Evolutionary conservation across 1,139 yeast genomes (phyloP).

Genomic region (Yamadazyma triangularis): DNA sequence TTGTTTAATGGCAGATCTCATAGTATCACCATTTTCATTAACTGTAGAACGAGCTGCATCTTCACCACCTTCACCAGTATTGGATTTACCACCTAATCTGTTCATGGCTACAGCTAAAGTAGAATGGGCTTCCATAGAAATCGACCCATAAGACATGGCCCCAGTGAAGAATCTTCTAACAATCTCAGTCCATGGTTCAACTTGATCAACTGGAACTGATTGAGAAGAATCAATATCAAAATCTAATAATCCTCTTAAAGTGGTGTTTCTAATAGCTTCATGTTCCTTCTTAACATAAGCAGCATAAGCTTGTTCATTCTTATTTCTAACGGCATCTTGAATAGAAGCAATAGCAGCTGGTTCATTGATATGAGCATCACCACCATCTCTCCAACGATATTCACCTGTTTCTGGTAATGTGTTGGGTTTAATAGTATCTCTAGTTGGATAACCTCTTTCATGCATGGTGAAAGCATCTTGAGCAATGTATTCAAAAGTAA

Average conservation of each 20-base stretch:
- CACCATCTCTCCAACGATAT: conserved; percentile 98
- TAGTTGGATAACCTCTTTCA: conserved; percentile 83
- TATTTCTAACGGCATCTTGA: conserved; percentile 96
- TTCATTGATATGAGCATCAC: conserved; percentile 90
- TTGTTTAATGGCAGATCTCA: conserved; percentile 97
- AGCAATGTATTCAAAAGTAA: conserved; percentile 91
- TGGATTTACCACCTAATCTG: conserved; percentile 94
- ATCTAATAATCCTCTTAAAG: conserved; percentile 89
- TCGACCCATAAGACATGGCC: conserved; percentile 99
- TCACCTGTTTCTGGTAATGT: conserved; percentile 95
- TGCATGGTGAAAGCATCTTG: conserved; percentile 94
- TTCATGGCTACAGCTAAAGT: conserved; percentile 98
- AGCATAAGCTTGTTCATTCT: conserved; percentile 88
- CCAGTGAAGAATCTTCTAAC: conserved; percentile 97
- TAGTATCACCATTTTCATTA: conserved; percentile 85
- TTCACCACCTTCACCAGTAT: conserved; percentile 99
- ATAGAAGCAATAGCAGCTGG: conserved; percentile 93
- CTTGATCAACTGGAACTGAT: conserved; percentile 92
- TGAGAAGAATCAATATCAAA: conserved; percentile 70
- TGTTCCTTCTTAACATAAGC: conserved; percentile 85
- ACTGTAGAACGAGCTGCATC: conserved; percentile 86
- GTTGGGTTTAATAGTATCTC: conserved; percentile 65
- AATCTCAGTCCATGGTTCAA: conserved; percentile 99
- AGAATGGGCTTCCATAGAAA: conserved; percentile 97
- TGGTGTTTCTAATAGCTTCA: conserved; percentile 89